phyloP scores from a whole-genome alignment of 1,284 basidiomycete genomes.

The Moniliophthora roreri region DNA sequence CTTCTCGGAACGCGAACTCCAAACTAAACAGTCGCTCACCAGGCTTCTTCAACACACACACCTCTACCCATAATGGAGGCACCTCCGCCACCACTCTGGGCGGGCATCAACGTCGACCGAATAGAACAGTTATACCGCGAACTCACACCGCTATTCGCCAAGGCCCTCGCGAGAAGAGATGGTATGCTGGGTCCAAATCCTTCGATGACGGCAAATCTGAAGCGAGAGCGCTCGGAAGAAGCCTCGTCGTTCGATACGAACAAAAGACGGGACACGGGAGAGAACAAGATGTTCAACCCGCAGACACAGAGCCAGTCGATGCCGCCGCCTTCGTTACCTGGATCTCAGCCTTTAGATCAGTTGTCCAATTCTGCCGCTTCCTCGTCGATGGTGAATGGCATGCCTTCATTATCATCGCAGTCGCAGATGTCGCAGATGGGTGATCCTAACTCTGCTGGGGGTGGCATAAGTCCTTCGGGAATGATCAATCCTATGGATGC shows the following conservation, averaged over 20 bases:
- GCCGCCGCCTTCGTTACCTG: constrained; percentile 30
- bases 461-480: not conserved
- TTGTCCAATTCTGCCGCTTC: constrained; percentile 6
- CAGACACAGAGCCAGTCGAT: constrained; percentile 27
- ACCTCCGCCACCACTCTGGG: constrained; percentile 42
- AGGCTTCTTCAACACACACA: constrained; percentile 31
- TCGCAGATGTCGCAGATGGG: not conserved
- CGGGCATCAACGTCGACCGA: constrained; percentile 51
- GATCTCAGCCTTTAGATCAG: constrained; percentile 13
- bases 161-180: constrained; percentile 55
- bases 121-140: constrained; percentile 64
- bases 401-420: constrained; percentile 4
- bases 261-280: constrained; percentile 74
- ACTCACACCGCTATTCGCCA: constrained; percentile 58
- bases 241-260: constrained; percentile 32
- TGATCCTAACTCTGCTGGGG: not conserved
- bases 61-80: constrained; percentile 55
- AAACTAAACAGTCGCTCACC: not conserved
- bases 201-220: constrained; percentile 40
- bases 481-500: constrained; percentile 7
- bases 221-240: constrained; percentile 64
- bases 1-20: constrained; percentile 17
- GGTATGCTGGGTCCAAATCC: constrained; percentile 16
- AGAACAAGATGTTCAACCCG: constrained; percentile 40
- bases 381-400: constrained; percentile 7